phyloP scores from a whole-genome alignment of 768 basidiomycete genomes.

The Leucosporidium creatinivorum region DNA sequence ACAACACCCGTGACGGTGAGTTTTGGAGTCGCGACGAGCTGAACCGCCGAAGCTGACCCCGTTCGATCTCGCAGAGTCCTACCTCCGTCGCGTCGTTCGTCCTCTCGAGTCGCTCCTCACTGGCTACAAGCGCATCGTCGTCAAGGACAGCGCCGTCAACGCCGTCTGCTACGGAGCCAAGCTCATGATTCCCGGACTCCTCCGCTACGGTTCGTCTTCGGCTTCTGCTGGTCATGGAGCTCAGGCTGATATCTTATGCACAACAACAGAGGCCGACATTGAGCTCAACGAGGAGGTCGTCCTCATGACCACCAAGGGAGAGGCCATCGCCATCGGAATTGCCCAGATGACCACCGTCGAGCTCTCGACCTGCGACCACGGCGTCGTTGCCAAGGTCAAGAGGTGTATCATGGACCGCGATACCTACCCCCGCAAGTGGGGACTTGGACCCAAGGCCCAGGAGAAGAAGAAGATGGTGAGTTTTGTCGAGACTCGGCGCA shows the following conservation, averaged over 20 bases:
- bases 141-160: constrained; percentile 98
- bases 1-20: constrained; percentile 90
- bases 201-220: constrained; percentile 62
- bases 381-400: constrained; percentile 98
- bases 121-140: constrained; percentile 96
- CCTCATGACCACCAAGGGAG: constrained; percentile 95
- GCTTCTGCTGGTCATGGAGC: neutral
- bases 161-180: constrained; percentile 99
- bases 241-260: neutral
- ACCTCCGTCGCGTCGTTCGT: constrained; percentile 86
- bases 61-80: constrained; percentile 61
- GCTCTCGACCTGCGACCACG: constrained; percentile 94
- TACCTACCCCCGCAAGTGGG: constrained; percentile 96
- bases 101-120: constrained; percentile 89
- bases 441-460: constrained; percentile 95
- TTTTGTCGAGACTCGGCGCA: constrained; percentile 26
- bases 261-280: constrained; percentile 63
- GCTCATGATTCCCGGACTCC: constrained; percentile 96
- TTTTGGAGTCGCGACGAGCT: neutral
- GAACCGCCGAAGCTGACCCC: neutral
- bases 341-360: constrained; percentile 95
- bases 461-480: constrained; percentile 83
- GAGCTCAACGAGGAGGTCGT: constrained; percentile 92
- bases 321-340: constrained; percentile 39
- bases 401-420: constrained; percentile 98